phyloP scores from a whole-genome alignment of 768 basidiomycete genomes.

The Coprinopsis marcescibilis region DNA sequence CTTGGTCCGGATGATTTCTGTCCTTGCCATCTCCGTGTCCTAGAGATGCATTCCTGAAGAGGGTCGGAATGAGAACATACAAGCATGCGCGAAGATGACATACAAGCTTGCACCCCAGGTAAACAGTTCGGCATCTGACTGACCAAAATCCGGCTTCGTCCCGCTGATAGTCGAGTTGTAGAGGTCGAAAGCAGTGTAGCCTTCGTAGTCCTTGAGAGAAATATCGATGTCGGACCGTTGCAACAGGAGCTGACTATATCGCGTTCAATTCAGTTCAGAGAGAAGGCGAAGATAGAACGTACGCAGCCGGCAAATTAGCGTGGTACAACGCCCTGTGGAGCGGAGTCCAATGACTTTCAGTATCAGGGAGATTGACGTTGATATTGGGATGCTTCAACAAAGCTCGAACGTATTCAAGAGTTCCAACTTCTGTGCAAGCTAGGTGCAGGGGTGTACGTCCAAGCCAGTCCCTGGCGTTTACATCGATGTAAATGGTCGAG shows the following conservation, averaged over 20 bases:
- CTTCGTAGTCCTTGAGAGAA: slow-evolving; percentile 75
- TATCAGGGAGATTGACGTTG: slow-evolving; percentile 75
- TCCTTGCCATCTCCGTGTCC: slow-evolving; percentile 80
- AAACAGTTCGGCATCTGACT: slow-evolving; percentile 54
- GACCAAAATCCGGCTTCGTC: slow-evolving; percentile 47
- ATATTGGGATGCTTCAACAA: slow-evolving; percentile 71
- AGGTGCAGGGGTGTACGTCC: slow-evolving; percentile 82
- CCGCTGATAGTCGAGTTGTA: slow-evolving; percentile 86
- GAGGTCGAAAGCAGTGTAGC: slow-evolving; percentile 86
- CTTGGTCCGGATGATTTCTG: slow-evolving; percentile 71
- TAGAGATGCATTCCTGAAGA: slow-evolving; percentile 73
- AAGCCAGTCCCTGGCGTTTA: slow-evolving; percentile 67
- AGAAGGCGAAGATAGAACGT: slow-evolving; percentile 21
- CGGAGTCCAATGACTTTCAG: slow-evolving; percentile 87
- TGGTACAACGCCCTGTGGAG: slow-evolving; percentile 82
- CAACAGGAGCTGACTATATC: slow-evolving; percentile 45
- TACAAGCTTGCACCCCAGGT: slow-evolving; percentile 87
- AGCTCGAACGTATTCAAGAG: slow-evolving; percentile 71
- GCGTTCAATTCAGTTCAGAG: background rate
- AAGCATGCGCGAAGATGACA: slow-evolving; percentile 7
- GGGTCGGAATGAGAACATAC: background rate
- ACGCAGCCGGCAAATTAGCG: slow-evolving; percentile 71
- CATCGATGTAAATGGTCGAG: slow-evolving; percentile 41
- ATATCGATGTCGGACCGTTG: slow-evolving; percentile 69
- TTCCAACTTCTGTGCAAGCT: slow-evolving; percentile 61